Conservation (phyloP, 805 yeast species). For the Yarrowia sp. region DNA sequence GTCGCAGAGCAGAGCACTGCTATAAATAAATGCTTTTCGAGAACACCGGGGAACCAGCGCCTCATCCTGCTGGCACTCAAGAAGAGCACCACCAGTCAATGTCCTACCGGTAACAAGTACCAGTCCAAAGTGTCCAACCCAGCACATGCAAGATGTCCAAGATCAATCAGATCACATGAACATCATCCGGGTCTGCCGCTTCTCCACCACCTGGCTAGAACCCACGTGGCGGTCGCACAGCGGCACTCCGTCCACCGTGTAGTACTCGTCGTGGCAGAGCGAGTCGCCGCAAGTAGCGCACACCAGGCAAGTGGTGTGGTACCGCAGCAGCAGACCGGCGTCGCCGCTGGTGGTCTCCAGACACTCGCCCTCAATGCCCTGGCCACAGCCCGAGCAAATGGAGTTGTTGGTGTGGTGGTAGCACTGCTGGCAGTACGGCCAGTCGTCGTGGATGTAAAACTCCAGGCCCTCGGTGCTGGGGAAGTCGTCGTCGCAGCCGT, state of each 20-base stretch:
- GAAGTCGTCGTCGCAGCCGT: slow-evolving; percentile 54
- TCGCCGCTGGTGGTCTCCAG: slow-evolving; percentile 49
- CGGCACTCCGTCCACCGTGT: slow-evolving; percentile 36
- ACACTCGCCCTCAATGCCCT: slow-evolving; percentile 88
- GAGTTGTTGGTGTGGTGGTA: slow-evolving; percentile 73
- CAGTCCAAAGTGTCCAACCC: too few relatives aligned
- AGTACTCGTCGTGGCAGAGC: slow-evolving; percentile 37
- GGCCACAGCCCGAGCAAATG: slow-evolving; percentile 63
- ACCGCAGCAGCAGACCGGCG: slow-evolving; percentile 57
- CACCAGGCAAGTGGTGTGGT: slow-evolving; percentile 69
- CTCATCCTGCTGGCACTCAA: too few relatives aligned
- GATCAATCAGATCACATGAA: slow-evolving; percentile 31
- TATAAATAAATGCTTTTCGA: not conserved
- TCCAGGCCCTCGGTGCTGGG: slow-evolving; percentile 32
- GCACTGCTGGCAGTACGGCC: slow-evolving; percentile 78
- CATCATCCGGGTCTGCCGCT: slow-evolving; percentile 36
- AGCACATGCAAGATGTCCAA: too few relatives aligned
- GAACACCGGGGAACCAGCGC: not conserved
- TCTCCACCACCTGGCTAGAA: slow-evolving; percentile 31
- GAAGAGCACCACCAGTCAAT: not conserved
- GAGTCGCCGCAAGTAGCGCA: slow-evolving; percentile 56
- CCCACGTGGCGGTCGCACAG: slow-evolving; percentile 40
- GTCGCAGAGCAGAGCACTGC: not conserved
- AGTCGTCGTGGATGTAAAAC: slow-evolving; percentile 67
- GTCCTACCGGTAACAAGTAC: not conserved